phyloP scores from a whole-genome alignment of 2,329 filamentous ascomycete species.

The Plenodomus biglobosus region DNA sequence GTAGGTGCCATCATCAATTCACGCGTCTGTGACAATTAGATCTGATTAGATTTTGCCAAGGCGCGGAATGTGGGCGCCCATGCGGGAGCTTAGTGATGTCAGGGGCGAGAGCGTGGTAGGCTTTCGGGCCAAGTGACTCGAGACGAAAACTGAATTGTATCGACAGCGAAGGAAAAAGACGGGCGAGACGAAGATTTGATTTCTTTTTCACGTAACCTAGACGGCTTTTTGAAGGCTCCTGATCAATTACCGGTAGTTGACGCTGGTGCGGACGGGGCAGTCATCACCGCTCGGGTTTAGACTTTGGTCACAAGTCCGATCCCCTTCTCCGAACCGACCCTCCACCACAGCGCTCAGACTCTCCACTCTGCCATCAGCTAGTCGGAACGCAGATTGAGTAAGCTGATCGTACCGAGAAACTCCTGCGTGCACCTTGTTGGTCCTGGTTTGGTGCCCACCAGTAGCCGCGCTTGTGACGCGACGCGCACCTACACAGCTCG shows the following conservation, averaged over 20 bases:
- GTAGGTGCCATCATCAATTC: slow-evolving; percentile 19
- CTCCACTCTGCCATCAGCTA: neutral
- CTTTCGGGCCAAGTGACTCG: slow-evolving; percentile 3
- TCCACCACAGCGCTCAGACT: neutral
- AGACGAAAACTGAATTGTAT: neutral
- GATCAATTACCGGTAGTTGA: too few species aligned
- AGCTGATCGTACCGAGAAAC: neutral
- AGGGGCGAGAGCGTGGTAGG: neutral
- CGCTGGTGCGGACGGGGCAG: neutral
- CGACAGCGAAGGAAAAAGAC: neutral
- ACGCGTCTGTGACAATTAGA: slow-evolving; percentile 19
- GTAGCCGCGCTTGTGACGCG: neutral
- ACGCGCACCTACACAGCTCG: neutral
- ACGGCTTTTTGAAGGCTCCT: neutral
- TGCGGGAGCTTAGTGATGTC: slow-evolving; percentile 12
- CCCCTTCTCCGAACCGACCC: neutral
- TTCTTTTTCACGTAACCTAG: neutral
- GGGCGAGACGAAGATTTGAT: neutral
- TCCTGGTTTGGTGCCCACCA: neutral
- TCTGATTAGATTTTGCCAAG: slow-evolving; percentile 44
- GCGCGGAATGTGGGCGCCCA: slow-evolving; percentile 32
- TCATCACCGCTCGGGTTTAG: neutral
- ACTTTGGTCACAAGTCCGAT: neutral
- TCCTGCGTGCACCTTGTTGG: neutral
- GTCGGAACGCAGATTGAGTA: neutral